Evolutionary conservation across 352 stramenopile genomes (phyloP).

Genomic region (Phytopythium delawarense): DNA sequence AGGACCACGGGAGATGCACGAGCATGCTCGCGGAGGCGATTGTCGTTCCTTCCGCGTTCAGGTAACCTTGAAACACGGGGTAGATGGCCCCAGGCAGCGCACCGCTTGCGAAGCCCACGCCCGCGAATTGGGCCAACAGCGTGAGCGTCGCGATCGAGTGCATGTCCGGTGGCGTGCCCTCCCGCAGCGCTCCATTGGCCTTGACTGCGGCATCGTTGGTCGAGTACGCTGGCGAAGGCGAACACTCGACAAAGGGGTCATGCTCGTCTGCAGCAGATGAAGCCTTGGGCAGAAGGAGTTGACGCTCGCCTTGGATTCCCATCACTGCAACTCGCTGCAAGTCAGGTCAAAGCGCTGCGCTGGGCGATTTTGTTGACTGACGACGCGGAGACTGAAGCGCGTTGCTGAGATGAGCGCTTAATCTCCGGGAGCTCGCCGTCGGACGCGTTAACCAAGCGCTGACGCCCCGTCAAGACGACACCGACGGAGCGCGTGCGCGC

Average conservation of each 20-base stretch:
- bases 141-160: constrained; percentile 28
- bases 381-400: background rate
- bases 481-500: background rate
- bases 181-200: constrained; percentile 23
- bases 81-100: constrained; percentile 47
- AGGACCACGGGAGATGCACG: constrained; percentile 53
- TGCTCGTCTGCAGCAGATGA: background rate
- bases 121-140: constrained; percentile 48
- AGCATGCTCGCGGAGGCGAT: constrained; percentile 42
- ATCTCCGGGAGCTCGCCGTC: background rate
- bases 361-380: background rate
- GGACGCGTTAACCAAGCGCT: background rate
- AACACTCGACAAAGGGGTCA: background rate
- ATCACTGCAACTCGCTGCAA: background rate
- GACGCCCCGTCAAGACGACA: background rate
- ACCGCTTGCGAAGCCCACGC: constrained; percentile 46
- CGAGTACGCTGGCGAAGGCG: background rate
- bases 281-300: background rate
- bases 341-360: background rate
- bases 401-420: background rate
- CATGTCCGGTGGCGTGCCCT: constrained; percentile 24
- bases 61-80: constrained; percentile 50
- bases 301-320: background rate
- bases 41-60: constrained; percentile 53
- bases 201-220: background rate